These are phyloP conservation scores for Tylopilus vinaceipallidus DNA, from an alignment of 768 basidiomycete species.

Conservation along the genomic window DNA sequence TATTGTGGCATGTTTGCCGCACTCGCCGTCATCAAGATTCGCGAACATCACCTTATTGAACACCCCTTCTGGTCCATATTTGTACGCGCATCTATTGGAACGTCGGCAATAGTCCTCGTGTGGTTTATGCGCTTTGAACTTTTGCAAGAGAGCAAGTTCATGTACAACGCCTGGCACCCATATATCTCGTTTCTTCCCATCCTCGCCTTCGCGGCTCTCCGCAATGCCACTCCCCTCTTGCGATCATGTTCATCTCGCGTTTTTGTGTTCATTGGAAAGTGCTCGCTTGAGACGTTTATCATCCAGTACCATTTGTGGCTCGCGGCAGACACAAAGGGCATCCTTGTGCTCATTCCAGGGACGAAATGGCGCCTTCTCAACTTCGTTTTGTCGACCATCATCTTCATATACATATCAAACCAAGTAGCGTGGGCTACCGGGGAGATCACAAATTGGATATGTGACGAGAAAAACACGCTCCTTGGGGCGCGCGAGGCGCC, in stretches of 20 bases:
- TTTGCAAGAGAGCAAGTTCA: conserved; percentile 71
- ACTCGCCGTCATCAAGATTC: conserved; percentile 69
- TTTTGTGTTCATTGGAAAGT: conserved; percentile 82
- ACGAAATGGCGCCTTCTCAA: conserved; percentile 74
- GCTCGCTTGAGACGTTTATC: conserved; percentile 90
- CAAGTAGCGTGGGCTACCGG: conserved; percentile 74
- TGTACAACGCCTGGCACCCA: conserved; percentile 84
- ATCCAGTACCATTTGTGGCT: conserved; percentile 89
- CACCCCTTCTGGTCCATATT: conserved; percentile 61
- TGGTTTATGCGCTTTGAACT: conserved; percentile 90
- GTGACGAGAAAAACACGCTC: conserved; percentile 35
- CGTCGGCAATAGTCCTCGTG: conserved; percentile 51
- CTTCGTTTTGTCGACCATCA: conserved; percentile 66
- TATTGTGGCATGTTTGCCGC: conserved; percentile 85
- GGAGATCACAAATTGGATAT: conserved; percentile 62
- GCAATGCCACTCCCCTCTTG: conserved; percentile 70
- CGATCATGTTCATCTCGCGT: conserved; percentile 66
- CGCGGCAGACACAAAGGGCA: conserved; percentile 78
- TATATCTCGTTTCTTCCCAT: conserved; percentile 83
- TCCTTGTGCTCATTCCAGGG: conserved; percentile 77
- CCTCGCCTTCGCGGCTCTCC: conserved; percentile 66
- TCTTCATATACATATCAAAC: conserved; percentile 82
- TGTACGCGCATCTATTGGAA: conserved; percentile 46
- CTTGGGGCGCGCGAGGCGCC: conserved; percentile 17
- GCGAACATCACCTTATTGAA: conserved; percentile 69